These are phyloP conservation scores for Actinomortierella wolfii DNA, from an alignment of 371 early-diverging fungal genomes.

Conservation along the genomic window DNA sequence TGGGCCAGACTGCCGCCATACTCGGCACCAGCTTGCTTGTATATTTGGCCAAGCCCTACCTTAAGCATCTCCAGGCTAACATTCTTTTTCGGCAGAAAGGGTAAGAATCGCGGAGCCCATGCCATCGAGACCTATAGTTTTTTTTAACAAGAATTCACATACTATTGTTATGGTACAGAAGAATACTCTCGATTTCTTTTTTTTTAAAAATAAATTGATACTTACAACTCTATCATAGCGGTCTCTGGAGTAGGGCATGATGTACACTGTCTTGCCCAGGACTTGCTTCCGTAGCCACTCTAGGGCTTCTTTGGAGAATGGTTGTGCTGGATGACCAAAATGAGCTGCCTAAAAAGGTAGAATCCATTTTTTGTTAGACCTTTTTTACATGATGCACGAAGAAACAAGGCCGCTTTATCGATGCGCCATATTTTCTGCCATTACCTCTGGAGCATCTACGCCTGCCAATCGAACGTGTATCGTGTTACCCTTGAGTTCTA, in stretches of 20 bases:
- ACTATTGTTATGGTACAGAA: background rate
- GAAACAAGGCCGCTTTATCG: no score
- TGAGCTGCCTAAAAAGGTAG: slow-evolving; percentile 49
- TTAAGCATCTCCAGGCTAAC: slow-evolving; percentile 73
- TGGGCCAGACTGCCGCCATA: slow-evolving; percentile 59
- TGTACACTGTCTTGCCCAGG: slow-evolving; percentile 53
- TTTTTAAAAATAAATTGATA: no score
- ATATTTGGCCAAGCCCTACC: slow-evolving; percentile 71
- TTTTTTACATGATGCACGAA: no score
- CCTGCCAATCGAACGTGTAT: slow-evolving; percentile 74
- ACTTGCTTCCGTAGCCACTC: slow-evolving; percentile 56
- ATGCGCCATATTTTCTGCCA: no score
- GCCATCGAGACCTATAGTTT: slow-evolving; percentile 63
- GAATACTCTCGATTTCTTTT: no score
- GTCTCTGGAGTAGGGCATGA: slow-evolving; percentile 63
- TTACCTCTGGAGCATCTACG: slow-evolving; percentile 81
- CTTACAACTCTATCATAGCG: slow-evolving; percentile 73
- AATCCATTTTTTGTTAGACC: no score
- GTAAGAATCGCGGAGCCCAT: slow-evolving; percentile 51
- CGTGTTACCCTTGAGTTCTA: slow-evolving; percentile 63
- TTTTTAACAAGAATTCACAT: background rate
- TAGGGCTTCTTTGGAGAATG: slow-evolving; percentile 65
- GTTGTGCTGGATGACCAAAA: slow-evolving; percentile 79
- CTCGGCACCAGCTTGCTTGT: slow-evolving; percentile 68
- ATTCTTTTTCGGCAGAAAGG: slow-evolving; percentile 57